Base-by-base conservation (phyloP, 148 eudicot genomes). In the Fagopyrum esculentum region DNA sequence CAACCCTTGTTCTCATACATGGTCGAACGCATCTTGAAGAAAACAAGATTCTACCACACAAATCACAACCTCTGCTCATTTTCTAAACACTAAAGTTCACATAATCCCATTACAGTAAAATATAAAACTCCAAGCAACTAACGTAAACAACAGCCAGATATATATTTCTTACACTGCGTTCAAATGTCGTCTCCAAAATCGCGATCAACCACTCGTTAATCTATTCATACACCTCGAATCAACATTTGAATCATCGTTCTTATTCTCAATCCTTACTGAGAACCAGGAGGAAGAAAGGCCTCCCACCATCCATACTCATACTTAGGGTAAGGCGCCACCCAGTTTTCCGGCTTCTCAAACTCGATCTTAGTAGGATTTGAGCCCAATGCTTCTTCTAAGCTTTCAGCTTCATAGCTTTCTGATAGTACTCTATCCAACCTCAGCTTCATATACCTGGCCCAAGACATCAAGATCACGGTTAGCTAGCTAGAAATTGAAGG, bases 261-360 rank as follows among this genome's bases (percentile, higher is more conserved):
- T 82, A 60, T 54, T 13, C 59, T 15, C 15, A 13, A 52, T 35
- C 40, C 57, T 52, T 52, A 61, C 15, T 82, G 81, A n/a, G 90
- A 85, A 60, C 52, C 87, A 35, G 88, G 81, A 19, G 89, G 94
- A 82, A 90, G 86, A 83, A 92, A 95, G 60, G 81, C 19, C 77
- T 87, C 96, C 98, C 98, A 95, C 97, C 99, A 95, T 12, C 97
- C 99, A 49, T 11, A 90, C 63, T 95, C 89, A 52, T 95, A 95
- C 82, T 95, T 95, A 3, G 81, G 77, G 79, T 95, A 95, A 9
- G 99, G 96, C 6, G 99, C 99, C 55, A 86, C 85, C 97, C 99
- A 95, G 6, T 90, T 92, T n/a, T 90, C 83, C 30, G 96, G 92
- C 88, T 89, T 87, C 81, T 92, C 96, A 45, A 92, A 95, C 81